Conservation (phyloP, 129 eudicot genomes). For the Arctium lappa region DNA sequence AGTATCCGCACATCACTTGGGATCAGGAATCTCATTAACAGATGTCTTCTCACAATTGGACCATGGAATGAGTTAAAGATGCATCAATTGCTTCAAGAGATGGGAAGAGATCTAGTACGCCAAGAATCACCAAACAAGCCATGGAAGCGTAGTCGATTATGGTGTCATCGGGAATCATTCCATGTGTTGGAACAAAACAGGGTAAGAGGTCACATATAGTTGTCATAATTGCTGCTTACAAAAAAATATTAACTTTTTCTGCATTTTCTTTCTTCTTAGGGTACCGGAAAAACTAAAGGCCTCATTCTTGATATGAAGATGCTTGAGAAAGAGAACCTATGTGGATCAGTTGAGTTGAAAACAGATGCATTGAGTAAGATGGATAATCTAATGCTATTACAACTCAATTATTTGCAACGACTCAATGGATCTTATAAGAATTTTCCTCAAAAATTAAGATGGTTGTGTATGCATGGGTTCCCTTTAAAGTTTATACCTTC, state of each 20-base stretch:
- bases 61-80: not conserved
- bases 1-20: slow-evolving; percentile 13
- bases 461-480: too few relatives aligned
- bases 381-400: not conserved
- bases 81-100: slow-evolving; percentile 24
- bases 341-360: not conserved
- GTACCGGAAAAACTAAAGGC: not conserved
- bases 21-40: slow-evolving; percentile 19
- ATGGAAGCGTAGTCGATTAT: slow-evolving; percentile 16
- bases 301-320: not conserved
- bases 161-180: slow-evolving; percentile 19
- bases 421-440: too few relatives aligned
- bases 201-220: slow-evolving; percentile 21
- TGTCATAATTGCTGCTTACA: too few relatives aligned
- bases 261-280: not conserved
- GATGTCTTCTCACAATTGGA: slow-evolving; percentile 19
- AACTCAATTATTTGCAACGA: not conserved
- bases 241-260: too few relatives aligned
- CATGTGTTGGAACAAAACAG: slow-evolving; percentile 10
- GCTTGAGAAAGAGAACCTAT: not conserved
- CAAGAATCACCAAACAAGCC: slow-evolving; percentile 24
- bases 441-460: too few relatives aligned
- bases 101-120: slow-evolving; percentile 27
- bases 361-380: not conserved
- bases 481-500: too few relatives aligned